These are phyloP conservation scores for Knufia fluminis DNA, from an alignment of 2,329 filamentous ascomycete species.

Conservation along the genomic window DNA sequence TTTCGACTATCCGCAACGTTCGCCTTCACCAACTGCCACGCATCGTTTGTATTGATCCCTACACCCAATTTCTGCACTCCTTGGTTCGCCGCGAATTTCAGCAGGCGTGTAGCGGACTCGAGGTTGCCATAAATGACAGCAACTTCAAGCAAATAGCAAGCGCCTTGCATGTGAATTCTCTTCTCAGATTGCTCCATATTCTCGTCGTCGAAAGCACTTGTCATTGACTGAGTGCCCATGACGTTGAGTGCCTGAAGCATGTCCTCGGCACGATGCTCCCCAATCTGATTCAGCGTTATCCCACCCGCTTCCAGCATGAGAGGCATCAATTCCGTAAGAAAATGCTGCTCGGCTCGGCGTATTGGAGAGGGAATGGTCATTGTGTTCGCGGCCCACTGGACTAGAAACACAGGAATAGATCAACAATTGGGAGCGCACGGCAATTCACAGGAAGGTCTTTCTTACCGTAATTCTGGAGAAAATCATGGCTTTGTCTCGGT, in stretches of 20 bases:
- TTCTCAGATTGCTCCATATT: background rate
- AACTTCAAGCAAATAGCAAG: background rate
- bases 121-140: background rate
- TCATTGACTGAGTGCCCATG: background rate
- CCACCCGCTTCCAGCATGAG: too few relatives aligned
- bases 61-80: background rate
- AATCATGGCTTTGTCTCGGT: background rate
- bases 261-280: background rate
- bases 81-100: background rate
- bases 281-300: background rate
- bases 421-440: too few relatives aligned
- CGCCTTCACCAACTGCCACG: background rate
- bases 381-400: too few relatives aligned
- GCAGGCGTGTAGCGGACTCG: background rate
- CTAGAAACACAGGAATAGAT: too few relatives aligned
- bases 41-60: background rate
- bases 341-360: too few relatives aligned
- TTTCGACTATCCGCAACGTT: background rate
- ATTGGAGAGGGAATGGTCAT: background rate
- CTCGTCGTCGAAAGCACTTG: background rate
- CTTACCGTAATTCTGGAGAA: background rate
- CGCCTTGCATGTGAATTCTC: background rate
- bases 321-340: too few relatives aligned
- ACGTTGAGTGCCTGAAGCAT: background rate
- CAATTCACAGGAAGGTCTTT: too few relatives aligned